Evolutionary conservation across 139 green algal genomes (phyloP).

Genomic region (Astrephomene gubernaculifera): DNA sequence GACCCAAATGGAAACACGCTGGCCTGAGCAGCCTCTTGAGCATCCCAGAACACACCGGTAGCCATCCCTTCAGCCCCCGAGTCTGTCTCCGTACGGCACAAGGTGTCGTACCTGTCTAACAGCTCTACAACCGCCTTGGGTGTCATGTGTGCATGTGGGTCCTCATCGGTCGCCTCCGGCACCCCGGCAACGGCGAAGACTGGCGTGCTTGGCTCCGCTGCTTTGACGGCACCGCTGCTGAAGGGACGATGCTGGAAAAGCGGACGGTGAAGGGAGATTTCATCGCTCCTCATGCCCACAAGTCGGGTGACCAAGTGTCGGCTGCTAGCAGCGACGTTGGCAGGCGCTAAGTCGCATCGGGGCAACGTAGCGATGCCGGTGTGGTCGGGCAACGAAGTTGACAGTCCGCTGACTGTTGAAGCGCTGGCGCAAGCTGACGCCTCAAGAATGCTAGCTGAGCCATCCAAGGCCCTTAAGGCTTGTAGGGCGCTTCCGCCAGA

Average conservation of each 20-base stretch:
- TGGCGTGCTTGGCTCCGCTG: not conserved
- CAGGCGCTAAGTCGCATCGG: not conserved
- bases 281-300: no score
- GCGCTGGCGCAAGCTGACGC: not conserved
- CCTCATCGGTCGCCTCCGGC: not conserved
- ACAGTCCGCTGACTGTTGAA: not conserved
- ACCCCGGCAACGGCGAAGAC: conserved; percentile 6
- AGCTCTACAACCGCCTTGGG: conserved; percentile 56
- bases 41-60: not conserved
- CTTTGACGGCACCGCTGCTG: conserved; percentile 10
- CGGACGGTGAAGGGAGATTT: not conserved
- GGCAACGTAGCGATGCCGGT: not conserved
- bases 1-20: no score
- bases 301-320: not conserved
- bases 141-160: conserved; percentile 41
- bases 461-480: not conserved
- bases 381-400: not conserved
- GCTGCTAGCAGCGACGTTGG: not conserved
- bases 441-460: not conserved
- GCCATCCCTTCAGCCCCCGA: not conserved
- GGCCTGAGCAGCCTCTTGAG: no score
- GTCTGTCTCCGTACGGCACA: no score
- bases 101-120: conserved; percentile 50
- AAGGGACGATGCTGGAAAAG: not conserved
- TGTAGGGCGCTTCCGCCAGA: not conserved